Evolutionary conservation across 2,329 filamentous ascomycete species (phyloP).

Genomic region (Paecilomyces sp.): DNA sequence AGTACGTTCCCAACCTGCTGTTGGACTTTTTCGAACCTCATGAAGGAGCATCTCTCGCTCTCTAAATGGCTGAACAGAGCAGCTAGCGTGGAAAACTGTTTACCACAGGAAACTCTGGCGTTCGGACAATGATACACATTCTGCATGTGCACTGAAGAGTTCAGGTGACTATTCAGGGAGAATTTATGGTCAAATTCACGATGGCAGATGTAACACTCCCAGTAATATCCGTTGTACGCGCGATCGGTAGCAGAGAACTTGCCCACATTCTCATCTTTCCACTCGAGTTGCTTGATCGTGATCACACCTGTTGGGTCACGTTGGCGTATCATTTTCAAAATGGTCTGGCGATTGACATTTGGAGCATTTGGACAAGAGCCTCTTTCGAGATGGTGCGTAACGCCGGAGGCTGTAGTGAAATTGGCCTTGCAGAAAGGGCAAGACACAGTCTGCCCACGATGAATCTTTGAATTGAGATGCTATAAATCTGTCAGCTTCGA

Average conservation of each 20-base stretch:
- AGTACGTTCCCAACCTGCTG: conserved; percentile 9
- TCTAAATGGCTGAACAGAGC: conserved; percentile 40
- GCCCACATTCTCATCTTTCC: conserved; percentile 24
- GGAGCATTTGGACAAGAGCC: conserved; percentile 45
- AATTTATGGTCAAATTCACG: conserved; percentile 29
- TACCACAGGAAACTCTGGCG: conserved; percentile 18
- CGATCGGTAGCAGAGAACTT: conserved; percentile 31
- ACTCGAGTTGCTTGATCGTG: conserved; percentile 46
- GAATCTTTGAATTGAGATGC: conserved; percentile 50
- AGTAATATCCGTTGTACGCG: conserved; percentile 42
- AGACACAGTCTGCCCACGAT: conserved; percentile 36
- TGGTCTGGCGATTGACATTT: conserved; percentile 40
- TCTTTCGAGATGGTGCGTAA: conserved; percentile 51
- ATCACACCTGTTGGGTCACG: conserved; percentile 45
- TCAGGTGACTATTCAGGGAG: conserved; percentile 47
- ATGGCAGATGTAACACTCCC: conserved; percentile 51
- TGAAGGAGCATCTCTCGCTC: conserved; percentile 35
- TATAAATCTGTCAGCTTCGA: conserved; percentile 17
- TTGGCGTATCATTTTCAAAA: conserved; percentile 40
- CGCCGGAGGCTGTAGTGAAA: conserved; percentile 47
- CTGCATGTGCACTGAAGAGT: conserved; percentile 46
- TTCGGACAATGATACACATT: conserved; percentile 41
- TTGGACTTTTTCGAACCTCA: conserved; percentile 36
- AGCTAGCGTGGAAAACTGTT: conserved; percentile 34
- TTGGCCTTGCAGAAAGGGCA: conserved; percentile 51